phyloP scores from a whole-genome alignment of 768 basidiomycete species.

The Leccinum barrowsii region DNA sequence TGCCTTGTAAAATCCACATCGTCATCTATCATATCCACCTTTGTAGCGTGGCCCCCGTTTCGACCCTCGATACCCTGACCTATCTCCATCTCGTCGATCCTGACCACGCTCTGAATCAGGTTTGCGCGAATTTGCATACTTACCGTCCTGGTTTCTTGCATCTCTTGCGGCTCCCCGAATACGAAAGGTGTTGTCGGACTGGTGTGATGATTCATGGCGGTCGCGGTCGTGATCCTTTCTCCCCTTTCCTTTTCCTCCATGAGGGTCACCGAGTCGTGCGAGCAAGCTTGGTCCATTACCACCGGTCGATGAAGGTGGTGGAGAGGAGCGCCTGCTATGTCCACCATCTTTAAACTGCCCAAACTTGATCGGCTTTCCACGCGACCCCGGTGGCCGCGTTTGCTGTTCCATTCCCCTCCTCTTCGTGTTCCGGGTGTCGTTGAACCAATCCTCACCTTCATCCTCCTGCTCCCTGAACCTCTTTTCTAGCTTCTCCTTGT shows the following conservation, averaged over 20 bases:
- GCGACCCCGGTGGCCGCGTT: constrained; percentile 6
- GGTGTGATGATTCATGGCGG: constrained; percentile 4
- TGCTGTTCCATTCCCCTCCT: constrained; percentile 23
- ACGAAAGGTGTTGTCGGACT: constrained; percentile 13
- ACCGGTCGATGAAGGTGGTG: constrained; percentile 16
- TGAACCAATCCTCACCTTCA: constrained; percentile 69
- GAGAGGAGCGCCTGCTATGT: constrained; percentile 22
- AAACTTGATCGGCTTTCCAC: constrained; percentile 36
- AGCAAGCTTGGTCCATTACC: constrained; percentile 31
- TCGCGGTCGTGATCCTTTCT: constrained; percentile 5
- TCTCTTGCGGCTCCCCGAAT: constrained; percentile 32
- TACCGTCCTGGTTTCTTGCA: constrained; percentile 11
- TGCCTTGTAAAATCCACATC: constrained; percentile 35
- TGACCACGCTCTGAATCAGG: constrained; percentile 15
- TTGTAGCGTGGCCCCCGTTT: constrained; percentile 45
- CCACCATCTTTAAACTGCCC: constrained; percentile 32
- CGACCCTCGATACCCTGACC: constrained; percentile 17
- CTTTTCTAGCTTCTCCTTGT: constrained; percentile 52
- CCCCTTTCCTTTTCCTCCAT: constrained; percentile 4
- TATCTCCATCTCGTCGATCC: constrained; percentile 23
- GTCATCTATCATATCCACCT: constrained; percentile 48
- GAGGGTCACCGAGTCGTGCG: constrained; percentile 28
- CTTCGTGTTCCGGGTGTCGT: constrained; percentile 31
- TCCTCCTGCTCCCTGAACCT: constrained; percentile 51
- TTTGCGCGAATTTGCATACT: constrained; percentile 9